A percentile compares a stretch with the other conserved stretches of the same genome.
Conservation (phyloP, 495 filamentous ascomycete genomes). For the Thozetella sp. region DNA sequence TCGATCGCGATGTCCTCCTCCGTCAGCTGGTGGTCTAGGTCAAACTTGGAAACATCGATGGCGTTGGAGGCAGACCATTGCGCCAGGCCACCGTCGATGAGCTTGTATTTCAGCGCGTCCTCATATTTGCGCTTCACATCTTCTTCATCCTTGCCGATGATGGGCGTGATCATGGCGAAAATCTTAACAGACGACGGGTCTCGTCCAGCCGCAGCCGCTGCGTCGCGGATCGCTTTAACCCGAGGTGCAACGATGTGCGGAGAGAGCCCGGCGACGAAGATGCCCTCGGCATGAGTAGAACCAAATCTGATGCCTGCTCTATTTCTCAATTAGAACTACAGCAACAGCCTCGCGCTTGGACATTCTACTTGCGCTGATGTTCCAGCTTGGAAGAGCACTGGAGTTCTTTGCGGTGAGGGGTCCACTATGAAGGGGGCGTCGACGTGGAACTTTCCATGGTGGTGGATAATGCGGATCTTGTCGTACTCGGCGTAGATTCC, state of each 20-base stretch:
- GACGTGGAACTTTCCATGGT: background rate
- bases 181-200: background rate
- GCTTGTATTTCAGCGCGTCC: too few species aligned
- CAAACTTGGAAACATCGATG: too few species aligned
- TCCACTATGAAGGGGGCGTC: background rate
- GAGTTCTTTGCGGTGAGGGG: background rate
- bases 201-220: background rate
- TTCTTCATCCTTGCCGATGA: too few species aligned
- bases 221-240: background rate
- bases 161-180: too few species aligned
- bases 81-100: too few species aligned
- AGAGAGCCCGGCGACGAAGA: background rate
- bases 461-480: background rate
- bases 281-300: background rate
- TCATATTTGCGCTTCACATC: too few species aligned
- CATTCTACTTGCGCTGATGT: too few species aligned
- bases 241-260: background rate
- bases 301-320: background rate
- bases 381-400: background rate
- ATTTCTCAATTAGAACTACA: too few species aligned
- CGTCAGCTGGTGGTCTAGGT: too few species aligned
- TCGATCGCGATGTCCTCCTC: too few species aligned
- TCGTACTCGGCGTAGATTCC: background rate
- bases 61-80: too few species aligned
- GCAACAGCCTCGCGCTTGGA: too few species aligned